Evolutionary conservation across 768 basidiomycete genomes (phyloP).

Genomic region (Rhodotorula toruloides): DNA sequence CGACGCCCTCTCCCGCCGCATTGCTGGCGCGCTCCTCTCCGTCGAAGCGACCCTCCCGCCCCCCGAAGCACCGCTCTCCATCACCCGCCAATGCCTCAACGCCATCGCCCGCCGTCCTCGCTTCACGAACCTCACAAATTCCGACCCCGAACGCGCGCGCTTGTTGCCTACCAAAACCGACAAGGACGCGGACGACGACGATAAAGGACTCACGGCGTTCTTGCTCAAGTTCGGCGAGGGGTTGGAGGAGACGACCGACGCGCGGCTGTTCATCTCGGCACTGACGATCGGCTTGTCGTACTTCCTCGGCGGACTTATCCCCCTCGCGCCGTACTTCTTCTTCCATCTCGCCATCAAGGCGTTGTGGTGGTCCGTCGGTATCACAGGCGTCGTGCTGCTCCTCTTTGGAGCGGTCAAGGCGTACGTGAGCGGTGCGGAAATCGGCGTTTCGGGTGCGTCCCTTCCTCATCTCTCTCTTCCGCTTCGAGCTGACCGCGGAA

Average conservation of each 20-base stretch:
- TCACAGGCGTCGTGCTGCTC: conserved; percentile 80
- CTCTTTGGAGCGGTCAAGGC: conserved; percentile 82
- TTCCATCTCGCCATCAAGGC: conserved; percentile 59
- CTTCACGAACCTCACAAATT: conserved; percentile 15
- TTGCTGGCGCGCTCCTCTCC: conserved; percentile 64
- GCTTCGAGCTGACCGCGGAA: neutral
- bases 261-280: conserved; percentile 79
- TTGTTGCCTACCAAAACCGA: conserved; percentile 22
- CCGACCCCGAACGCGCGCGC: conserved; percentile 18
- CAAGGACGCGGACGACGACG: conserved; percentile 58
- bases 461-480: neutral
- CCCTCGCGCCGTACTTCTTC: conserved; percentile 57
- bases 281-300: conserved; percentile 90
- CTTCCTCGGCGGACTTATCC: conserved; percentile 71
- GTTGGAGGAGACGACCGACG: conserved; percentile 80
- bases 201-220: conserved; percentile 85
- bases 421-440: conserved; percentile 49
- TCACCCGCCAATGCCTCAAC: conserved; percentile 31
- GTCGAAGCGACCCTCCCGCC: conserved; percentile 46
- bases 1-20: conserved; percentile 67
- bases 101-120: conserved; percentile 36
- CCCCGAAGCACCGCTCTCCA: conserved; percentile 35
- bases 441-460: conserved; percentile 28
- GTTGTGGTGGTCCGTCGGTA: conserved; percentile 54
- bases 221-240: conserved; percentile 94